Percentiles rank a stretch among this genome's conserved stretches.
Conservation (phyloP, 768 basidiomycete genomes). For the Podaxis rugospora region DNA sequence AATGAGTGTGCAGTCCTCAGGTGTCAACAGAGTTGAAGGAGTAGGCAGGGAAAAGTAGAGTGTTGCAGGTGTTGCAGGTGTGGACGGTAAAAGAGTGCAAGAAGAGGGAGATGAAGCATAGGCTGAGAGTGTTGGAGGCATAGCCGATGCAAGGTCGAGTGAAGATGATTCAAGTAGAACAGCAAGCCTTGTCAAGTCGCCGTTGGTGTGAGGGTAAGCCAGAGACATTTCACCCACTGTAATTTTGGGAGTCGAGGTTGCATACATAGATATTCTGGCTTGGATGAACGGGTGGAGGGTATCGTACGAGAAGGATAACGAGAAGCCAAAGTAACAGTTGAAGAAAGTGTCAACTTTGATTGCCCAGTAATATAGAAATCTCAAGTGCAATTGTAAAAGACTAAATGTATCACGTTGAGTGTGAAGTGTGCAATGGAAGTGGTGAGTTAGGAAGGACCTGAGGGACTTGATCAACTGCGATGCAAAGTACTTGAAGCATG, state of each 20-base stretch:
- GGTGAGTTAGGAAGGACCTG: background rate
- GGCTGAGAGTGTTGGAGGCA: too few relatives aligned
- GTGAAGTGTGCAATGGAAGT: background rate
- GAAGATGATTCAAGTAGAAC: background rate
- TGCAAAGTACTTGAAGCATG: background rate
- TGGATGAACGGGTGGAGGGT: background rate
- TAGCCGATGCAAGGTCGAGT: background rate
- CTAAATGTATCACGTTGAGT: background rate
- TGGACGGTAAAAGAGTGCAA: background rate
- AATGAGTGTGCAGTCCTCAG: conserved; percentile 1
- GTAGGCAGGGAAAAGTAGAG: background rate
- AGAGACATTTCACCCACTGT: background rate
- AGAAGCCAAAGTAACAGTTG: background rate
- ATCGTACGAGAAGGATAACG: background rate
- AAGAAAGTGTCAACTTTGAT: background rate
- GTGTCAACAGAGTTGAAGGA: background rate
- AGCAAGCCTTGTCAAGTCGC: background rate
- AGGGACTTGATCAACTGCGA: background rate
- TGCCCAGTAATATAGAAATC: background rate
- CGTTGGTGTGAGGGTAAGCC: background rate
- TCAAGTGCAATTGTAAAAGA: background rate
- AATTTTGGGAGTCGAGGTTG: background rate
- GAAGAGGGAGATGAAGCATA: too few relatives aligned
- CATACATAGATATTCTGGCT: background rate
- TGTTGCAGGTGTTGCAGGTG: background rate